Evolutionary conservation across 805 yeast genomes (phyloP).

Genomic region (Millerago galiae): DNA sequence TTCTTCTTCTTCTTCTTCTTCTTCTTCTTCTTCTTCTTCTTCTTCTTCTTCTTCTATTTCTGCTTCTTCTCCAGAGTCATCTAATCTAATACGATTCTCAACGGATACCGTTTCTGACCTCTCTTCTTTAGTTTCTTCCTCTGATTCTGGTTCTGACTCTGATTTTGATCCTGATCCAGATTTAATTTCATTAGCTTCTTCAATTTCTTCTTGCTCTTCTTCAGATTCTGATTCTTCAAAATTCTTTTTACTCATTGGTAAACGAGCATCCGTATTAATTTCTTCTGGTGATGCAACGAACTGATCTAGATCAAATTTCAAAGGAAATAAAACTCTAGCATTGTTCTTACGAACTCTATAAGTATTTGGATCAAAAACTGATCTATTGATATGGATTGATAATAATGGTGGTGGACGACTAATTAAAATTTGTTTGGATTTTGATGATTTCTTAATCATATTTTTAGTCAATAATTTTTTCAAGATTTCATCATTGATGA

Average conservation of each 20-base stretch:
- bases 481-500: constrained; percentile 75
- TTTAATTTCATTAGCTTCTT: constrained; percentile 4
- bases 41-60: not conserved
- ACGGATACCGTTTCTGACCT: not conserved
- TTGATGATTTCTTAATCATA: constrained; percentile 67
- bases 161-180: constrained; percentile 7
- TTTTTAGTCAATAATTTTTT: constrained; percentile 67
- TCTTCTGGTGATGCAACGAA: constrained; percentile 66
- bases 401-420: constrained; percentile 79
- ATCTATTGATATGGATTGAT: constrained; percentile 84
- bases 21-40: not conserved
- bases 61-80: not conserved
- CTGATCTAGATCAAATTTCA: constrained; percentile 56
- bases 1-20: not conserved
- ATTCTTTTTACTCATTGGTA: constrained; percentile 53
- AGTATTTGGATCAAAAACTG: constrained; percentile 85
- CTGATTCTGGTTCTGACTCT: not conserved
- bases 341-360: constrained; percentile 80
- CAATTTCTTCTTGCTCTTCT: constrained; percentile 2
- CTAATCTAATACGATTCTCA: not conserved
- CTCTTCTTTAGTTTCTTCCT: not conserved
- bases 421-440: constrained; percentile 76
- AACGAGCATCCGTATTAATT: constrained; percentile 74
- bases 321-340: constrained; percentile 74
- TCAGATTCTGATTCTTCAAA: constrained; percentile 2